Evolutionary conservation across 306 rosid species (phyloP), one percentile per base, ranked within the genome.

Genomic region (Arachis hypogaea): DNA sequence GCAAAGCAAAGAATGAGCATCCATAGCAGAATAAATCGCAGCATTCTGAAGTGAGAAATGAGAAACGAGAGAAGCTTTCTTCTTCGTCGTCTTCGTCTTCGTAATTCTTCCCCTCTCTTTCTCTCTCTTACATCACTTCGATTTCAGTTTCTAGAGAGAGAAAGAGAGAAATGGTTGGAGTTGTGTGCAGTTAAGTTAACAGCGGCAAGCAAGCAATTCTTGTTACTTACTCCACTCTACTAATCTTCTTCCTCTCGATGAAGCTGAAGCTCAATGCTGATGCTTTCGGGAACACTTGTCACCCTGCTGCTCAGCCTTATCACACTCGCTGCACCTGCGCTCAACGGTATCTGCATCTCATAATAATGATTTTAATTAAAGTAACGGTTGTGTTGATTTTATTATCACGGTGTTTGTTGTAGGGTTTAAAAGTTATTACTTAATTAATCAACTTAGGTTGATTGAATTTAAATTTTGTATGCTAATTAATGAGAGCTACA

Each of bases 11-110:
- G 62, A n/a, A 89, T 29, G 69, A 86, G 42, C 68, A 82, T 82
- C 82, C 89, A 88, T 16, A 59, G 80, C 10, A 82, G 81, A 74
- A 78, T 86, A 68, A 81, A 84, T 86, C 86, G 78, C 65, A 73
- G 72, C 97, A 85, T 84, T 68, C 81, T 59, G 22, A 22, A 22
- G 43, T 65, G 66, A 22, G 65, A 73, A 43, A 69, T 33, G 38
- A 33, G 38, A 33, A 33, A 33, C 38, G 38, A 33, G 38, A 33
- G 38, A 33, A 33, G 1, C 77, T 0, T 56, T 28, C 69, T 44
- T 57, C 62, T 61, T 69, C 46, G 4, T 43, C 46, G 2, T 43
- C 76, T 51, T 63, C 66, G 3, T 63, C 66, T 43, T 52, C 10
- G 36, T 59, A 64, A 69, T 42, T 45, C 67, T 69, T 82, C 10